phyloP scores from a whole-genome alignment of 2,329 filamentous ascomycete genomes.

The Colletotrichum tropicale region DNA sequence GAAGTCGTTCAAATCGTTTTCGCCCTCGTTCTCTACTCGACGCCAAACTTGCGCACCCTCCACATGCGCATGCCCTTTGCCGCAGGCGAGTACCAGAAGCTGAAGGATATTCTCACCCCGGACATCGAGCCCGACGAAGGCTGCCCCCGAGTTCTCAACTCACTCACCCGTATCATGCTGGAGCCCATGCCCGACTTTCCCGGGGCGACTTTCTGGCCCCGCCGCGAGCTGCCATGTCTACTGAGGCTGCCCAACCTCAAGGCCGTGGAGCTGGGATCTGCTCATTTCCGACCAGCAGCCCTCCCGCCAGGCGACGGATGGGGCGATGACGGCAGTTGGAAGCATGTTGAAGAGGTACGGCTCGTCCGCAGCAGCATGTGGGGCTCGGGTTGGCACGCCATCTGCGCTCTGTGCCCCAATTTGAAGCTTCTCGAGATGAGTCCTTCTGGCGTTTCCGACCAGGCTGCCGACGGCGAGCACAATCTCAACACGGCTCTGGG shows the following conservation, averaged over 20 bases:
- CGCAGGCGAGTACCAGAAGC: constrained; percentile 18
- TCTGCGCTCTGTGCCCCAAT: constrained; percentile 18
- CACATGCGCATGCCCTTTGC: constrained; percentile 20
- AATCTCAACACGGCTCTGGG: constrained; percentile 15
- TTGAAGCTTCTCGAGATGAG: constrained; percentile 18
- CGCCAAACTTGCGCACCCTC: constrained; percentile 6
- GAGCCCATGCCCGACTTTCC: constrained; percentile 20
- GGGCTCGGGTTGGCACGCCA: constrained; percentile 16
- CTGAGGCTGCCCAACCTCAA: constrained; percentile 11
- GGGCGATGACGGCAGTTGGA: constrained; percentile 19
- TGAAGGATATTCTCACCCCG: constrained; percentile 15
- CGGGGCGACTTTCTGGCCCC: constrained; percentile 15
- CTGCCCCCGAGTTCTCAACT: constrained; percentile 12
- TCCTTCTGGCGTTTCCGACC: constrained; percentile 9
- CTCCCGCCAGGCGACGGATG: constrained; percentile 14
- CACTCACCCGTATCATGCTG: constrained; percentile 18
- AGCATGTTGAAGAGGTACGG: constrained; percentile 17
- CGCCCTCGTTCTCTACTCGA: constrained; percentile 16
- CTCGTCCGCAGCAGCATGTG: constrained; percentile 19
- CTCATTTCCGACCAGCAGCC: constrained; percentile 10
- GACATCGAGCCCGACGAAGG: constrained; percentile 13
- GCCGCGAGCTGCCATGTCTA: constrained; percentile 13
- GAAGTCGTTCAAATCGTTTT: constrained; percentile 18
- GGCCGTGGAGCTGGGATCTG: constrained; percentile 15
- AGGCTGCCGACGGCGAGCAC: constrained; percentile 15